Evolutionary conservation across 768 basidiomycete species (phyloP).

Genomic region (Tephrocybe rancida): DNA sequence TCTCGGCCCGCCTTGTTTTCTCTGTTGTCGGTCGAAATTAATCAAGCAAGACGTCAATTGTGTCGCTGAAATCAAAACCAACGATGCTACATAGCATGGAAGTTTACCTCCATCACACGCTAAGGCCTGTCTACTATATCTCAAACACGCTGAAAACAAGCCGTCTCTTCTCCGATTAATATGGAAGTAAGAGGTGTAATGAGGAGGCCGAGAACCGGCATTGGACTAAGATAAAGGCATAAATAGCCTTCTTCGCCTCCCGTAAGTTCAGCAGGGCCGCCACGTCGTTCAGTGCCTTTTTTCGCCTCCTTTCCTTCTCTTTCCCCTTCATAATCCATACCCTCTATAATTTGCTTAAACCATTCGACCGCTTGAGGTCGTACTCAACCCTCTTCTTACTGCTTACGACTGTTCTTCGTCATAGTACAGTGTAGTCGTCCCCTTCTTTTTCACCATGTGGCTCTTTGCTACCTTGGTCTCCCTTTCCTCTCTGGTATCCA

Average conservation of each 20-base stretch:
- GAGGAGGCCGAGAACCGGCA: not conserved
- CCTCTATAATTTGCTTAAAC: not conserved
- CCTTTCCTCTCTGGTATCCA: slow-evolving; percentile 37
- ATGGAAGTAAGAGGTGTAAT: not conserved
- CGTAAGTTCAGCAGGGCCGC: not conserved
- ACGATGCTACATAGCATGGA: too few relatives aligned
- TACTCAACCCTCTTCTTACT: not conserved
- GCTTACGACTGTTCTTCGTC: slow-evolving; percentile 20
- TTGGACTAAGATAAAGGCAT: slow-evolving; percentile 3
- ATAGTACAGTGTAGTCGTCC: not conserved
- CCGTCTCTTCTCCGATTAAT: not conserved
- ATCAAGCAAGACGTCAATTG: too few relatives aligned
- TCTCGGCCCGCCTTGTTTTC: not conserved
- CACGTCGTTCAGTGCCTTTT: not conserved
- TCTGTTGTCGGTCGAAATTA: not conserved
- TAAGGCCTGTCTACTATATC: too few relatives aligned
- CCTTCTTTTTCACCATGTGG: slow-evolving; percentile 39
- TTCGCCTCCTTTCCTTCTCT: not conserved
- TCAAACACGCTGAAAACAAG: too few relatives aligned
- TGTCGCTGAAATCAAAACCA: too few relatives aligned
- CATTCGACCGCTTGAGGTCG: not conserved
- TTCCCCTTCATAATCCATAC: not conserved
- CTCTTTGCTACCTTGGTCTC: slow-evolving; percentile 44
- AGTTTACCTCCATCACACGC: too few relatives aligned
- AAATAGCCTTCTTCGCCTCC: slow-evolving; percentile 5